Percentiles rank a stretch among this genome's conserved stretches.
phyloP scores from a whole-genome alignment of 352 stramenopile genomes.

The Blastocystis sp. region DNA sequence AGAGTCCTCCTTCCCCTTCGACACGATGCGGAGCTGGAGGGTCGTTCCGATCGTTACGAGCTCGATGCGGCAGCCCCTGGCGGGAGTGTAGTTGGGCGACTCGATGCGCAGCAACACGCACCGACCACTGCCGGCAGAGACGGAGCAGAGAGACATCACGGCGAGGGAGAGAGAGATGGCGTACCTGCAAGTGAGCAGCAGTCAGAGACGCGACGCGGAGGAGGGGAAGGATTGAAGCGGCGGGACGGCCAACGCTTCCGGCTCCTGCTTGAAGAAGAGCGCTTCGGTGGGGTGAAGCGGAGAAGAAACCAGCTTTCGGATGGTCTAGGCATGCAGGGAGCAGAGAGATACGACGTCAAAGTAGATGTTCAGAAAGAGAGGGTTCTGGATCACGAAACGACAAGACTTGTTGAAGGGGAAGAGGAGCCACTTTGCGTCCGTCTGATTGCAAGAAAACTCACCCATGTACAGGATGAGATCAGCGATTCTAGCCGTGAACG shows the following conservation, averaged over 20 bases:
- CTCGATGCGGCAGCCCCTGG: not conserved
- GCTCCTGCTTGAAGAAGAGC: not conserved
- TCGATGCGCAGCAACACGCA: slow-evolving; percentile 12
- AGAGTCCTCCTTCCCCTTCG: slow-evolving; percentile 18
- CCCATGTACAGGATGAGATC: not conserved
- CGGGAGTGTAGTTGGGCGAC: not conserved
- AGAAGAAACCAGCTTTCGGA: slow-evolving; percentile 19
- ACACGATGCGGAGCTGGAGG: slow-evolving; percentile 11
- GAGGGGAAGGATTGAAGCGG: slow-evolving; percentile 17
- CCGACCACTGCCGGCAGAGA: not conserved
- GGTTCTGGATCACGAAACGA: slow-evolving; percentile 30
- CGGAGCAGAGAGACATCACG: slow-evolving; percentile 20
- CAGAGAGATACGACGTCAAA: not conserved
- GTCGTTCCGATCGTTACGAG: slow-evolving; percentile 4
- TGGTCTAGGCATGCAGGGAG: not conserved
- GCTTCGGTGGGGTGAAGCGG: not conserved
- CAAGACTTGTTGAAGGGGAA: slow-evolving; percentile 36
- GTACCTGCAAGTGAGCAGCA: not conserved
- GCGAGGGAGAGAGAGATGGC: not conserved
- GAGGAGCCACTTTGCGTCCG: slow-evolving; percentile 16
- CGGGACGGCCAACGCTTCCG: not conserved
- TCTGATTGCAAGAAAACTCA: slow-evolving; percentile 3
- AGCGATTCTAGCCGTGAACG: not conserved
- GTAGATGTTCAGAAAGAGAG: slow-evolving; percentile 8
- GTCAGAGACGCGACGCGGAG: not conserved